Evolutionary conservation across 2,329 filamentous ascomycete genomes (phyloP).

Genomic region (Ceratocystiopsis brevicomis): DNA sequence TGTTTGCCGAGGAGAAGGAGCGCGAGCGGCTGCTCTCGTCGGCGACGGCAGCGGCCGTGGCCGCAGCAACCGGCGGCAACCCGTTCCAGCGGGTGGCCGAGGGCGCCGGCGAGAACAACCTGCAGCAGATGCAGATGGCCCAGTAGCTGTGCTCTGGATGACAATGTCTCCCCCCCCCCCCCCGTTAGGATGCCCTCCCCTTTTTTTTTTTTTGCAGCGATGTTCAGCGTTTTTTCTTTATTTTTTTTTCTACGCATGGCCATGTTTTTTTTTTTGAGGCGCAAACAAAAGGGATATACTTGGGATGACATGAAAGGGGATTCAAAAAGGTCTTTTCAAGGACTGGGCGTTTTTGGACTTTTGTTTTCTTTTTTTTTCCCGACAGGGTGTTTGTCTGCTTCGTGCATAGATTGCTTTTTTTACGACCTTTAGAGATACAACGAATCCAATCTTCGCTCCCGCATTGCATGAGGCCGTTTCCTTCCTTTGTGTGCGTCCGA

Average conservation of each 20-base stretch:
- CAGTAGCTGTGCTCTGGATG: neutral
- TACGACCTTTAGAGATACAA: too few species aligned
- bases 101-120: neutral
- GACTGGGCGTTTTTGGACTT: neutral
- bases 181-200: neutral
- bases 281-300: neutral
- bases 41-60: constrained; percentile 8
- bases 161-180: neutral
- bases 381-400: neutral
- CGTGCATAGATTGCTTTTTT: too few species aligned
- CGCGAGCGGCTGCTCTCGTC: constrained; percentile 22
- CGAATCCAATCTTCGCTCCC: too few species aligned
- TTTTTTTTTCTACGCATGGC: neutral
- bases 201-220: neutral
- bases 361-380: neutral
- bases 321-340: neutral
- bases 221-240: too few species aligned
- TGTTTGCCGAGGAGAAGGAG: constrained; percentile 78
- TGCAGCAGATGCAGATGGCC: constrained; percentile 1
- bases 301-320: neutral
- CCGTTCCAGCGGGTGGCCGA: constrained; percentile 3
- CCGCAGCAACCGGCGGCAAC: constrained; percentile 6
- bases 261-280: neutral
- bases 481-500: too few species aligned
- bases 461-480: too few species aligned